Base-by-base conservation (phyloP, 768 basidiomycete genomes). In the Kondoa subrosea region DNA sequence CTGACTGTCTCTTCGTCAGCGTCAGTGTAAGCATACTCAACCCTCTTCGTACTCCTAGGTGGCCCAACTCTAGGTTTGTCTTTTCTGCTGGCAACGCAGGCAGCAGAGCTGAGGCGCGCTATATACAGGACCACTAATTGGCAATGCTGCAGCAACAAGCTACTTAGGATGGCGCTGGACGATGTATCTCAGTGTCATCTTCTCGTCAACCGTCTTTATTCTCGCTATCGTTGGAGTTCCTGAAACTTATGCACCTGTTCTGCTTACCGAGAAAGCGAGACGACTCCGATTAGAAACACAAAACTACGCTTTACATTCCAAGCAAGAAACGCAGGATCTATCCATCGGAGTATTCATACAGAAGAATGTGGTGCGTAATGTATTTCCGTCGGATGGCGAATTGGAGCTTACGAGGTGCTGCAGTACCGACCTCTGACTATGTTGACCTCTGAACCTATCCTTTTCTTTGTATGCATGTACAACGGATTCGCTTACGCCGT, bases 101-200 rank as follows among this genome's bases (percentile, higher is more conserved):
- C n/a, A n/a, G n/a, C n/a, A n/a, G n/a, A n/a, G n/a, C n/a, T n/a
- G n/a, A n/a, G n/a, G n/a, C n/a, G n/a, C n/a, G n/a, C n/a, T 50
- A 50, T 50, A 21, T 50, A 50, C 40, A 1, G 74, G 74, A 4
- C 77, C 77, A 2, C 60, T 77, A 57, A 75, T 77, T 14, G 77
- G 77, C 2, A 66, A 70, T 4, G 73, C 75, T 0, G 74, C 77
- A 26, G 71, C 72, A 12, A 60, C 74, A 56, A 73, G 71, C 26
- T 74, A 72, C 26, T 70, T 77, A 1, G 76, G 76, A 1, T 78
- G 78, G 78, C 56, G 78, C 25, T 78, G 78, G 78, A 77, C 77
- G 1, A 63, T 71, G 64, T 78, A 77, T 68, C 72, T 77, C 29
- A 68, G 69, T 34, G 71, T 77, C 25, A 77, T 78, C 68, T 69